Base-by-base conservation (phyloP, 2,329 filamentous ascomycete genomes). In the Fusarium sp. region DNA sequence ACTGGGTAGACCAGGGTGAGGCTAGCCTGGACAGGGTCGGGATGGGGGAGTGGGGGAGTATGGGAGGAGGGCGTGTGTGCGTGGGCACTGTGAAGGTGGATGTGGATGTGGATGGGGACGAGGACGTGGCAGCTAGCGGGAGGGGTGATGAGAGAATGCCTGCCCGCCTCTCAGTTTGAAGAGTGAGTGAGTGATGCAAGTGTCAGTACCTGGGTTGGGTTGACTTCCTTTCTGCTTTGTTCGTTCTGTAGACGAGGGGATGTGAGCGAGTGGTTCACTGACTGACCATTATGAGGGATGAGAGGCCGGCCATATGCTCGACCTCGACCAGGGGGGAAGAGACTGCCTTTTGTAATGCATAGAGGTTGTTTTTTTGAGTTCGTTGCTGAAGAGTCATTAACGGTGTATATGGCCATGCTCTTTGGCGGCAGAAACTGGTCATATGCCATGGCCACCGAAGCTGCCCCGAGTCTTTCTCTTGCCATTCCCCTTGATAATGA, bases 1-100 rank as follows among this genome's bases (percentile, higher is more conserved):
- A 72, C 69, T 69, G 75, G 72, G 67, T 50, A 75, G 67, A 70
- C 66, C 71, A 76, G 76, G 69, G 75, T 71, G 69, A 74, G 68
- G 68, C 67, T 75, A 72, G 71, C 62, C 68, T 69, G 66, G 64
- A 38, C 61, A 67, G 69, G 69, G 75, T 73, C 69, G 62, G 69
- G 64, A 52, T 64, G 57, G 66, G 70, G 69, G 66, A 37, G 62
- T 66, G 58, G 63, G 64, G 57, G 71, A 59, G 56, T 62, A 61
- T 27, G 60, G 60, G 52, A 62, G 66, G 60, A 67, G 63, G 69
- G 74, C 66, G 69, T 45, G 42, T 24, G 42, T 50, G 45, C 45
- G 45, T 69, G 70, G 56, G 37, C 16, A 56, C 29, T 22, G 67
- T 40, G 61, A 64, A 52, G 54, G 70, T 58, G 47, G 52, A 45